Base-by-base conservation (phyloP, 2,329 filamentous ascomycete genomes). In the Trichoderma sp. region DNA sequence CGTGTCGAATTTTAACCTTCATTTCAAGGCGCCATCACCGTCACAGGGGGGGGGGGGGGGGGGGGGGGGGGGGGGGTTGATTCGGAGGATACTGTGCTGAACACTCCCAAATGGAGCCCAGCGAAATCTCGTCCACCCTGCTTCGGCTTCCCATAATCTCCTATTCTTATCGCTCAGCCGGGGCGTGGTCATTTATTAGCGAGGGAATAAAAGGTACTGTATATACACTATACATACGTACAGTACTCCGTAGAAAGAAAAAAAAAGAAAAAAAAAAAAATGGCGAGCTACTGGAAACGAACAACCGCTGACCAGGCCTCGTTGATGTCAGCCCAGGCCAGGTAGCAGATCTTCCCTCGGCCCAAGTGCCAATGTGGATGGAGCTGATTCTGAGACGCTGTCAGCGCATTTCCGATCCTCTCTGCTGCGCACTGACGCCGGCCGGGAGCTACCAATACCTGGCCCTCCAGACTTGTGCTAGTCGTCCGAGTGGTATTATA, bases 91-190 rank as follows among this genome's bases (percentile, higher is more conserved):
- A n/a, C n/a, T n/a, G n/a, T n/a, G n/a, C n/a, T n/a, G n/a, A n/a
- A n/a, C n/a, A n/a, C n/a, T n/a, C n/a, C n/a, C n/a, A n/a, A n/a
- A 35, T 32, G 27, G 32, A 50, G 29, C 29, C 29, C 27, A 60
- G n/a, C 58, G 34, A 61, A 52, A 34, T 48, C 52, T n/a, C 22
- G 42, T 34, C 13, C 59, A 52, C 61, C 61, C 61, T 64, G 61
- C 37, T 45, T 64, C 61, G 56, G 61, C 35, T 56, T 64, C 39
- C 27, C 50, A 37, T 22, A 50, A 64, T 64, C 61, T 64, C 61
- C 61, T 64, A 64, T 64, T 64, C 61, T 64, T 56, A 64, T 56
- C 61, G 50, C 61, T 64, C 61, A 50, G 61, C 27, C 56, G 61
- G 35, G 61, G 35, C 25, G 15, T 64, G 60, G 60, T 50, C 34